Evolutionary conservation across 805 yeast genomes (phyloP).

Genomic region (Candida parachauliodes): DNA sequence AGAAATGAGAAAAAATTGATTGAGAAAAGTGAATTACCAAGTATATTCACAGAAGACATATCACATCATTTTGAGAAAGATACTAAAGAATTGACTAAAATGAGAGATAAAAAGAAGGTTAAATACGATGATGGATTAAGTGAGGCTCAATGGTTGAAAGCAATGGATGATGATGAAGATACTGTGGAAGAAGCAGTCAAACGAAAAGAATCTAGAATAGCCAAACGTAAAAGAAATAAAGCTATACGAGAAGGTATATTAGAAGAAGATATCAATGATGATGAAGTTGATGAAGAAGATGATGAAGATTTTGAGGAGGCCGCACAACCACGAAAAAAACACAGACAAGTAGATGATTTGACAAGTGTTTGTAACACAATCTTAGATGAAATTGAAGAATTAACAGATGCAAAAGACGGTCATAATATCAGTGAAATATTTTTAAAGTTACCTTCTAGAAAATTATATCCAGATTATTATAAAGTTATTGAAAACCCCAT

Average conservation of each 20-base stretch:
- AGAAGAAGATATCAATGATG: slow-evolving; percentile 21
- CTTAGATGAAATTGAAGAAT: slow-evolving; percentile 39
- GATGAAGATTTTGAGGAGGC: slow-evolving; percentile 14
- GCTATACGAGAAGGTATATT: slow-evolving; percentile 18
- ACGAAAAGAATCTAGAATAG: slow-evolving; percentile 45
- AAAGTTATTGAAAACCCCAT: slow-evolving; percentile 57
- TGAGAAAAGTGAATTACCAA: slow-evolving; percentile 70
- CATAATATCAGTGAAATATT: slow-evolving; percentile 44
- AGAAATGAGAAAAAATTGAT: slow-evolving; percentile 54
- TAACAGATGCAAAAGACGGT: slow-evolving; percentile 41
- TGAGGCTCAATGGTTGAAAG: slow-evolving; percentile 90
- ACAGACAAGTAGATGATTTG: slow-evolving; percentile 15
- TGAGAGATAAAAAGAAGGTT: slow-evolving; percentile 76
- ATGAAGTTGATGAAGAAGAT: slow-evolving; percentile 22
- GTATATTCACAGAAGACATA: slow-evolving; percentile 67
- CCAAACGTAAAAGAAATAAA: slow-evolving; percentile 34
- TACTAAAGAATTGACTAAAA: slow-evolving; percentile 49
- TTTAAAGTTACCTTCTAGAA: slow-evolving; percentile 65
- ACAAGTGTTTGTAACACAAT: slow-evolving; percentile 17
- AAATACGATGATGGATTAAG: slow-evolving; percentile 84
- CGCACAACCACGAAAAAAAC: slow-evolving; percentile 14
- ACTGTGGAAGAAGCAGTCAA: slow-evolving; percentile 56
- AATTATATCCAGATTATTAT: slow-evolving; percentile 83
- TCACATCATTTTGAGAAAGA: slow-evolving; percentile 49
- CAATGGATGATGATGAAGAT: slow-evolving; percentile 71